Evolutionary conservation across 345 rosid genomes (phyloP), one percentile per base, ranked within the genome.

Genomic region (Corchorus capsularis): DNA sequence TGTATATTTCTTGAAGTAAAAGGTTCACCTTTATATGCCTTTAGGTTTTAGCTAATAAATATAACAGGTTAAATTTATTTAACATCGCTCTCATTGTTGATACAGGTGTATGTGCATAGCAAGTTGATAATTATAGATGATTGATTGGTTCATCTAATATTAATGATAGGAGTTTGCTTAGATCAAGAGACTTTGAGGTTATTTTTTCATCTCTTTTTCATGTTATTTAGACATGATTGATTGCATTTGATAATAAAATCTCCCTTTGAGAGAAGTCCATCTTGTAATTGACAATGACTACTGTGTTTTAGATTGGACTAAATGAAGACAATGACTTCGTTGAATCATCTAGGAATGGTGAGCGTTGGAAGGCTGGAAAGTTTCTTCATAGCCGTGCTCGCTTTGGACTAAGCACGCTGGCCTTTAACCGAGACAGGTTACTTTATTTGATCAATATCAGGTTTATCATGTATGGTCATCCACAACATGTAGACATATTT

Each of bases 181-280:
- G 98, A 69, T 93, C 98, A 52, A 83, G 98, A 73, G 98, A 94
- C 77, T 93, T 97, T 0, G 98, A 94, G 98, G 98, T 93, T n/a
- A n/a, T n/a, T n/a, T n/a, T n/a, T n/a, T n/a, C n/a, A n/a, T n/a
- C n/a, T n/a, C n/a, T n/a, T 50, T 50, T 50, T 0, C 54, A 50
- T 3, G 17, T 13, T 13, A 2, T 50, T 6, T 50, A 13, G 16
- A 50, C 54, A 50, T 50, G 54, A 12, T 13, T 50, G 0, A 0
- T 12, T 2, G 17, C 17, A 14, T 50, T 50, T 50, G 54, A 50
- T 50, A 50, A 14, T 14, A 50, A 50, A 50, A 14, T 50, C 54
- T 50, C 5, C 5, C 14, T 16, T 50, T 13, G 41, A 39, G 54
- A 50, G 17, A 50, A 14, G 54, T 2, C 14, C 14, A 14, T 41